Base-by-base conservation (phyloP, 2,329 filamentous ascomycete species). In the Tolypocladium capitatum region DNA sequence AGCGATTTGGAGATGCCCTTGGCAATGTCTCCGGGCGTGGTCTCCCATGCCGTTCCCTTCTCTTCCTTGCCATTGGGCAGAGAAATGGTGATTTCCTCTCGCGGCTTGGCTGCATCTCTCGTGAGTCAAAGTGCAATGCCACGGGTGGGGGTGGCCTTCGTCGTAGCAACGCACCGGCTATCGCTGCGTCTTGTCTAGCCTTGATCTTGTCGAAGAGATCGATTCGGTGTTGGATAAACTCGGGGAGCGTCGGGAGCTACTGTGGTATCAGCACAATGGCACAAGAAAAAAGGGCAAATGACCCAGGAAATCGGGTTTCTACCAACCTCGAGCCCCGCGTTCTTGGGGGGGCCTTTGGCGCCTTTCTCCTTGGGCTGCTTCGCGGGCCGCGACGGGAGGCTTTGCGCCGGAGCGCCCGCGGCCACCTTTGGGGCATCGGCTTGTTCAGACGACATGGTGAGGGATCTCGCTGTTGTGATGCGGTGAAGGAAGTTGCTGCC, bases 151-250 rank as follows among this genome's bases (percentile, higher is more conserved):
- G 32, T n/a, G n/a, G n/a, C n/a, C n/a, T n/a, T 40, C 8, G 38
- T 28, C 24, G 38, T 9, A 28, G 38, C 24, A 44, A 64, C 64
- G 49, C 55, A 68, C 65, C 63, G 55, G 65, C 65, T 53, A 88
- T 69, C 63, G 92, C 86, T 49, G 84, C 84, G 56, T 94, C 83
- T 61, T 88, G 81, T 63, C 85, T 78, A 55, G 86, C 82, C 76
- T 94, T 94, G 55, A 96, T 75, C 63, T 84, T 81, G 64, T 96
- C 86, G 69, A 96, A 96, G 45, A 97, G 73, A 46, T 84, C 78
- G 60, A 96, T 82, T 53, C 92, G 83, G 66, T 89, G 80, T 60
- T 90, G 73, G 53, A 97, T 80, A 67, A 86, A 95, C 51, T 83
- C 80, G 48, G 90, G 84, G 68, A 74, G 56, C 63, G 66, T 61